Base-by-base conservation (phyloP, 2,329 filamentous ascomycete genomes). In the Apiospora sp. region DNA sequence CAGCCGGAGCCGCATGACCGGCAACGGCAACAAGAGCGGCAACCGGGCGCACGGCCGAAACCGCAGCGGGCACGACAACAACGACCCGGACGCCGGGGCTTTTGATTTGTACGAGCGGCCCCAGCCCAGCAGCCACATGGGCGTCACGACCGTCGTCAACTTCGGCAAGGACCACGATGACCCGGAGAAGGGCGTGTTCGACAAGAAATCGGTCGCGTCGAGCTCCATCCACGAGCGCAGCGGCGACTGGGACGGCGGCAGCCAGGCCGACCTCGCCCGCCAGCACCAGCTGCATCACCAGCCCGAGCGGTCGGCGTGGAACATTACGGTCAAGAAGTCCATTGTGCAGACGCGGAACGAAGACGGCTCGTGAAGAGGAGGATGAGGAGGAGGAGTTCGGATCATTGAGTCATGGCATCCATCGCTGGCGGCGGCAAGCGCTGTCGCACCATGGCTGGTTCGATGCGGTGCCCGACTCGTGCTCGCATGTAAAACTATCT, bases 101-200 rank as follows among this genome's bases (percentile, higher is more conserved):
- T 75, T 75, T 67, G 74, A 73, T 67, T 22, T 75, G 71, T 73
- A 75, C 73, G 61, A 70, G 43, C 68, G 68, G 14, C 34, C n/a
- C 54, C 34, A 41, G 7, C 71, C 43, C 51, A 46, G 34, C 67
- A 72, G 71, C 43, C 41, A 67, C 16, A 51, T 74, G n/a, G 74
- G 74, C 61, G 71, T 74, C 61, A 74, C 74, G 10, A 75, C 74
- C 13, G 68, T 74, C 51, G 74, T 74, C 72, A 73, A 73, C 71
- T 67, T 72, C 71, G 68, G 48, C 72, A 73, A 70, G 49, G 64
- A 70, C 19, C 34, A 37, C 51, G 64, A 70, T 12, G 46, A 37
- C 51, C 7, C 58, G 44, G 54, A 54, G 44, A 68, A 71, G 49
- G 16, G 24, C 72, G 14, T 16, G 4, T 49, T 41, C 54, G 72